Evolutionary conservation across 139 green algal genomes (phyloP), one percentile per base, ranked within the genome.

Genomic region (Picochlorum sp.): DNA sequence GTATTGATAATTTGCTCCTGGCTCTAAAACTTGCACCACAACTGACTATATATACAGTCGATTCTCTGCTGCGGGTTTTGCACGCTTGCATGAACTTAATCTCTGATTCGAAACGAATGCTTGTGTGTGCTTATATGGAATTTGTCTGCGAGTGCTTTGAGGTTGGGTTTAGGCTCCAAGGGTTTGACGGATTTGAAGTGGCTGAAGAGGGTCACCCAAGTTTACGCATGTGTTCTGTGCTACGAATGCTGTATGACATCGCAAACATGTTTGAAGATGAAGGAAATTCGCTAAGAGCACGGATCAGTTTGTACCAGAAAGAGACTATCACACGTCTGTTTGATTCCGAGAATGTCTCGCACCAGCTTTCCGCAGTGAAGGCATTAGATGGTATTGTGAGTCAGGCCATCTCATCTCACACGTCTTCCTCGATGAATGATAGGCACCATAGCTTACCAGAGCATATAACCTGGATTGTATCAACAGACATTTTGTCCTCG

Each of bases 341-440:
- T 66, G 69, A 62, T n/a, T 85, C 76, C 3, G 62, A 61, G n/a
- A 78, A 69, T 68, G 92, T 93, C 76, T 81, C 76, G 45, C 83
- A 82, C 57, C 76, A 89, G 66, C 76, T 93, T 32, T 68, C 63
- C 11, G 85, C 75, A 1, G 78, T 87, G 20, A 61, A 70, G 37
- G 61, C 74, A 38, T 56, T 82, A 6, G 11, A 54, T 20, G 10
- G 4, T 50, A 16, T 61, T 54, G 47, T 21, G 16, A 21, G 16
- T 20, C 47, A 54, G 18, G 16, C 6, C n/a, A 59, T 15, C 26
- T 11, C 13, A 34, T 9, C 6, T 59, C 18, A 21, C 23, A 16
- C 4, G 2, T 20, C 1, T 13, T 30, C 7, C 13, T 30, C 13
- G 21, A 18, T 4, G 41, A 28, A 59, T 59, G 32, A 21, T 30